Evolutionary conservation across 2,329 filamentous ascomycete species (phyloP), one percentile per base, ranked within the genome.

Genomic region (Talaromyces sp.): DNA sequence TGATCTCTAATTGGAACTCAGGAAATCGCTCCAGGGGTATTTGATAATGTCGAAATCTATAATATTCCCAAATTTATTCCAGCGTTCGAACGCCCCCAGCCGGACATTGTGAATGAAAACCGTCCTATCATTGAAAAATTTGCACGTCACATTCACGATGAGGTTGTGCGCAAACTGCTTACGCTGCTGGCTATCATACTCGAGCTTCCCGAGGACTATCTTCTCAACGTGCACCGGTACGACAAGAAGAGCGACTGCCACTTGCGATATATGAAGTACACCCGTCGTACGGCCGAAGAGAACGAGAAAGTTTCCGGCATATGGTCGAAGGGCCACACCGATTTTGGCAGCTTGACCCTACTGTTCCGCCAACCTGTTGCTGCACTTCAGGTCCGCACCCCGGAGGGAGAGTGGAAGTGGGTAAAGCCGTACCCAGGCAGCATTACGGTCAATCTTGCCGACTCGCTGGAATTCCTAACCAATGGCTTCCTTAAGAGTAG

Each of bases 181-280:
- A 80, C 81, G 1, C 80, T 89, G 1, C 84, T 88, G 48, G 86
- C 87, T 3, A 80, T 87, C 35, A 79, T 88, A 0, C 79, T 89
- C 0, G 82, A 89, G 69, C 76, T 89, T 0, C 84, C 85, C 0
- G 82, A 85, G 56, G 86, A 88, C 7, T 79, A 82, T 63, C 77
- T 88, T 41, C 78, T 84, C 67, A 76, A 81, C 19, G 76, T 83
- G 1, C 87, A 89, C 73, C 78, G 77, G 10, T 89, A 87, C 74
- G 81, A 86, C 1, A 79, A 82, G 19, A 81, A 83, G 47, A 81
- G 82, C 22, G 85, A 87, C 67, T 84, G 85, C 33, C 85, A 87
- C 62, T 78, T 87, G 37, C 81, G 87, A 1, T 88, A 87, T 72
- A 87, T 88, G 84, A 80, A 82, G 48, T 87, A 86, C 67, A 77